phyloP scores from a whole-genome alignment of 169 alveolate species.

The Plasmodium knowlesi region DNA sequence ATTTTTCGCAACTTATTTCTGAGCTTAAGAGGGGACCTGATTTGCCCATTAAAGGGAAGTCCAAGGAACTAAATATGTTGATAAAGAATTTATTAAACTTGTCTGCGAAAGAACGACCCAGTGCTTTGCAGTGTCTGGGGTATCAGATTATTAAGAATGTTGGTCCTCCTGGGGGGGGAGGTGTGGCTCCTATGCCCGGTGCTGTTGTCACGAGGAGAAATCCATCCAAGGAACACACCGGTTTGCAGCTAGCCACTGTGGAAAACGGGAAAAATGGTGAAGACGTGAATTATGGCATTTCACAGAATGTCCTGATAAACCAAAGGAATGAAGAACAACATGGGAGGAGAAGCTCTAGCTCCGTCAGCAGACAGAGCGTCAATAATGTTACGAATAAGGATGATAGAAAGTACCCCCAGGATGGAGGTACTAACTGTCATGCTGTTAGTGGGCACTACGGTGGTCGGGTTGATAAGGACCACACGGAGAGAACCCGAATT shows the following conservation, averaged over 20 bases:
- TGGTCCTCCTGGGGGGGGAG: constrained; percentile 1
- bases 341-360: constrained; percentile 59
- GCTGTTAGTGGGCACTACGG: constrained; percentile 36
- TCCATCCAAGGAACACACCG: not conserved
- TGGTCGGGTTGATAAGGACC: constrained; percentile 16
- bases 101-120: constrained; percentile 83
- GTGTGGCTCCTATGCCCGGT: not conserved
- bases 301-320: constrained; percentile 17
- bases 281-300: not conserved
- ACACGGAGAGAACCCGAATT: constrained; percentile 27
- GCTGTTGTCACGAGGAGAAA: not conserved
- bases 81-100: constrained; percentile 77
- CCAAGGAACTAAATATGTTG: constrained; percentile 78
- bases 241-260: not conserved
- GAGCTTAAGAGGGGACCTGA: constrained; percentile 83
- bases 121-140: constrained; percentile 85
- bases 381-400: constrained; percentile 15
- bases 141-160: constrained; percentile 79
- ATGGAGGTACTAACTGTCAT: not conserved
- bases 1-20: constrained; percentile 82
- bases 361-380: constrained; percentile 51
- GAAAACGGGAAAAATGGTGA: not conserved
- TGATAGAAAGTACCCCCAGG: constrained; percentile 20
- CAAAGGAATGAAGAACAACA: constrained; percentile 44
- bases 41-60: constrained; percentile 80